Conservation (phyloP, 2,329 filamentous ascomycete species). For the Fusarium stilboides region DNA sequence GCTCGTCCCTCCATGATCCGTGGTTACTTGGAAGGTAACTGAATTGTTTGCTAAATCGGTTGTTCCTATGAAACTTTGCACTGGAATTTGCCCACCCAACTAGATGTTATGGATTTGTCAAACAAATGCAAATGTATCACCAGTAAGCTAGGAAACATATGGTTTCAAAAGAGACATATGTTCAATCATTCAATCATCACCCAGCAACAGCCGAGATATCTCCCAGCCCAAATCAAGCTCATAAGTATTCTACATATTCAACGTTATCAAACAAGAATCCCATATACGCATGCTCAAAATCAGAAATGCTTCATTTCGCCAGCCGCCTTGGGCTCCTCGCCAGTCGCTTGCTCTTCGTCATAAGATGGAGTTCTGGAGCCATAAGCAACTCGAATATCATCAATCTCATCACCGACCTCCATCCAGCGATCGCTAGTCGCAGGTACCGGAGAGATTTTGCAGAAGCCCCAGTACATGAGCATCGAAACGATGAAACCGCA, state of each 20-base stretch:
- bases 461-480: constrained; percentile 78
- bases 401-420: constrained; percentile 78
- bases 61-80: too few relatives aligned
- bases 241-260: not conserved
- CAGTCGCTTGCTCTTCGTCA: constrained; percentile 56
- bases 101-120: too few relatives aligned
- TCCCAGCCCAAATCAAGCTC: not conserved
- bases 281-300: not conserved
- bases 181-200: not conserved
- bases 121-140: too few relatives aligned
- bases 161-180: too few relatives aligned
- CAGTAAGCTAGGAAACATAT: not conserved
- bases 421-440: constrained; percentile 83
- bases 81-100: too few relatives aligned
- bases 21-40: too few relatives aligned
- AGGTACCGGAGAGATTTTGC: constrained; percentile 78
- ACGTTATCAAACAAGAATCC: not conserved
- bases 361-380: constrained; percentile 57
- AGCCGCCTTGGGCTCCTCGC: constrained; percentile 14
- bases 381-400: constrained; percentile 67
- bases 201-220: not conserved
- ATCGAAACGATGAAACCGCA: constrained; percentile 82
- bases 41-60: too few relatives aligned
- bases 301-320: constrained; percentile 36
- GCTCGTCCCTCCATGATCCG: too few relatives aligned